phyloP scores from a whole-genome alignment of 768 basidiomycete genomes.

The Peribolospora baueri region DNA sequence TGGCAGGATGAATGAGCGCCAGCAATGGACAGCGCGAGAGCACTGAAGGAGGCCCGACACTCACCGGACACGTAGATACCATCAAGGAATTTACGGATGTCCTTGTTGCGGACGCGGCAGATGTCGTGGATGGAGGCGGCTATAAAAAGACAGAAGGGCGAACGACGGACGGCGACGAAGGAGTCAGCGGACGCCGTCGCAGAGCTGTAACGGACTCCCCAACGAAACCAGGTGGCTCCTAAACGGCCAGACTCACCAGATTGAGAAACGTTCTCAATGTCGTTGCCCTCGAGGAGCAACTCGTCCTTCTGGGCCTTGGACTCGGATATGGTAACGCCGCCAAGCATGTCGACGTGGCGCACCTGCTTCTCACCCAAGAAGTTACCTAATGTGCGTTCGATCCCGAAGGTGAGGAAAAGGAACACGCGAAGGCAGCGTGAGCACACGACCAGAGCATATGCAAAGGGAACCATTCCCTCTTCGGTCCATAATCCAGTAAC shows the following conservation, averaged over 20 bases:
- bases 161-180: background rate
- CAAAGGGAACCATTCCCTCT: too few relatives aligned
- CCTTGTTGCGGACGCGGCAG: slow-evolving; percentile 91
- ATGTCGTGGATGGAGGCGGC: slow-evolving; percentile 92
- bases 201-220: background rate
- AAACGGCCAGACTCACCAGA: slow-evolving; percentile 32
- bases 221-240: slow-evolving; percentile 5
- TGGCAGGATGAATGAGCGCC: too few relatives aligned
- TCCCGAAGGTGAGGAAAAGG: background rate
- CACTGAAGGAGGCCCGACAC: too few relatives aligned
- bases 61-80: slow-evolving; percentile 19
- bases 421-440: background rate
- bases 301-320: slow-evolving; percentile 87
- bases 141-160: slow-evolving; percentile 10
- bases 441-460: too few relatives aligned
- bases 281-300: slow-evolving; percentile 77
- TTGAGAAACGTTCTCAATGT: slow-evolving; percentile 91
- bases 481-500: too few relatives aligned
- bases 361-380: slow-evolving; percentile 39
- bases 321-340: slow-evolving; percentile 58
- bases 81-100: slow-evolving; percentile 91
- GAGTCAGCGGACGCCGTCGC: background rate
- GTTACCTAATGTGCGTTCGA: background rate
- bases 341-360: slow-evolving; percentile 74
- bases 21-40: too few relatives aligned